phyloP scores from a whole-genome alignment of 768 basidiomycete species.

The Termitomyces sp. region DNA sequence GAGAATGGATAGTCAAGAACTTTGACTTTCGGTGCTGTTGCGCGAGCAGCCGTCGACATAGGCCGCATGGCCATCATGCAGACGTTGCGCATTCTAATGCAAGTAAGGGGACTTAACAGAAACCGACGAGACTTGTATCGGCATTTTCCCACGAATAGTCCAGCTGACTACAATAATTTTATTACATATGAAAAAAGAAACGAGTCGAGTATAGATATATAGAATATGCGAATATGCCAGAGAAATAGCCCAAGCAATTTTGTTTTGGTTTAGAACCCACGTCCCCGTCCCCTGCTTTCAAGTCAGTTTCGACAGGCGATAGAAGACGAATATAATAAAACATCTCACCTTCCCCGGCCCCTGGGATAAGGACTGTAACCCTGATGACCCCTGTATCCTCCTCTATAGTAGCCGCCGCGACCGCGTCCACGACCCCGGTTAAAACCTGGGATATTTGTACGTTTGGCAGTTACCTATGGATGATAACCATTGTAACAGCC shows the following conservation, averaged over 20 bases:
- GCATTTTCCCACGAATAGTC: slow-evolving; percentile 5
- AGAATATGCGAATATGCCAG: slow-evolving; percentile 9
- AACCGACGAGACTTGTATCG: not conserved
- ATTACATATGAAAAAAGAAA: not conserved
- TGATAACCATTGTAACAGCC: not conserved
- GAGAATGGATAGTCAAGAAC: slow-evolving; percentile 61
- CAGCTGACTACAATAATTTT: slow-evolving; percentile 5
- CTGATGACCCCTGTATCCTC: slow-evolving; percentile 40
- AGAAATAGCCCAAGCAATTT: slow-evolving; percentile 8
- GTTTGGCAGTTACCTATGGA: slow-evolving; percentile 83
- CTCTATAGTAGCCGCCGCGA: slow-evolving; percentile 46
- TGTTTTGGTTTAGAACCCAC: slow-evolving; percentile 48
- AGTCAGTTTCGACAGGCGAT: not conserved
- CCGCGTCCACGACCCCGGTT: slow-evolving; percentile 79
- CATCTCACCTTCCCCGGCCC: slow-evolving; percentile 67
- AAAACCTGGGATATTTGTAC: slow-evolving; percentile 94
- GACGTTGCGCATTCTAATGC: slow-evolving; percentile 28
- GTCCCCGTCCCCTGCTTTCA: slow-evolving; percentile 42
- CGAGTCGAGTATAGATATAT: slow-evolving; percentile 10
- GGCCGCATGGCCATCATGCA: slow-evolving; percentile 32
- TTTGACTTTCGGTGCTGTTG: slow-evolving; percentile 12
- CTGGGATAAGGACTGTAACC: slow-evolving; percentile 61
- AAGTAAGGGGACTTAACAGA: not conserved
- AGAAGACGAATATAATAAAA: not conserved
- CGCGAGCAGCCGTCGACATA: slow-evolving; percentile 38